Conservation (phyloP, 805 yeast genomes). For the Wickerhamomyces hampshirensis region DNA sequence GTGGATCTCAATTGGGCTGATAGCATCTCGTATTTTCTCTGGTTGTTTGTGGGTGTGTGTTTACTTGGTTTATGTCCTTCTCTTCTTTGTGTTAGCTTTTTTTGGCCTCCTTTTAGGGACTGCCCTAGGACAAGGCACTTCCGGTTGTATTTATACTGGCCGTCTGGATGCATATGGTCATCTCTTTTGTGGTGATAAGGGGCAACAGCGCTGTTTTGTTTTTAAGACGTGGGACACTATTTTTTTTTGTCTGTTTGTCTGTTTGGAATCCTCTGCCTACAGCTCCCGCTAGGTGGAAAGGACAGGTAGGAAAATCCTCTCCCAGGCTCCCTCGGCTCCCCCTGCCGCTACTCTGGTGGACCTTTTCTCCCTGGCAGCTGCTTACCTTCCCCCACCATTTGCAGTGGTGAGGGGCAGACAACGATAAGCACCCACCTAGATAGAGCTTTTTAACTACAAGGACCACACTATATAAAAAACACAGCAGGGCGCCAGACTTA, state of each 20-base stretch:
- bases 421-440: too few relatives aligned
- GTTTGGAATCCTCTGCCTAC: too few relatives aligned
- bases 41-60: not conserved
- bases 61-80: not conserved
- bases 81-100: too few relatives aligned
- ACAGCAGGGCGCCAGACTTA: too few relatives aligned
- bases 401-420: not conserved
- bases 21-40: not conserved
- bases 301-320: not conserved
- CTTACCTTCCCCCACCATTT: not conserved
- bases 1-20: constrained; percentile 3
- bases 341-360: not conserved
- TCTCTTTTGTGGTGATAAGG: not conserved
- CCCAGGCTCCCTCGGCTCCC: not conserved
- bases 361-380: not conserved
- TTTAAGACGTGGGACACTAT: too few relatives aligned
- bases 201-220: too few relatives aligned
- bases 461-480: too few relatives aligned
- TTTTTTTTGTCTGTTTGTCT: too few relatives aligned
- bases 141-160: not conserved
- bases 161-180: constrained; percentile 4
- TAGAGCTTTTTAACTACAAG: too few relatives aligned
- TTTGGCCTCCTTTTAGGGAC: too few relatives aligned
- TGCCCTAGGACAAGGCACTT: not conserved
- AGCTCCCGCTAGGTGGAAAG: not conserved